Conservation (phyloP, 306 rosid species). For the Geum urbanum region DNA sequence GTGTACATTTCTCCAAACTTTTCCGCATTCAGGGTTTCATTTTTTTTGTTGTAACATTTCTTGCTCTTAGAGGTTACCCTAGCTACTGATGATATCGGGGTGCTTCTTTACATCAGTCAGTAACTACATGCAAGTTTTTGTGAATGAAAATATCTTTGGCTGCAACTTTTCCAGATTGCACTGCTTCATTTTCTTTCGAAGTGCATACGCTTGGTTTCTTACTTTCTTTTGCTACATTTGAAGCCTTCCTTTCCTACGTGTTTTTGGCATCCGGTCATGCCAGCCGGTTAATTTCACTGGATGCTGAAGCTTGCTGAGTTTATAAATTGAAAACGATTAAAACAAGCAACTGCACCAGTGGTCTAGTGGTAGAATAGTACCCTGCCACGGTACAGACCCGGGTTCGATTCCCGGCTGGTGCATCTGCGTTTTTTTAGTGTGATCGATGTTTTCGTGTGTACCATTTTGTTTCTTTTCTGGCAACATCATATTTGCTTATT, state of each 20-base stretch:
- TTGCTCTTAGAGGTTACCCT: constrained; percentile 7
- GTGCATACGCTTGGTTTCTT: not conserved
- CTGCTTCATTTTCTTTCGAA: not conserved
- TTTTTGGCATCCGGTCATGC: no score
- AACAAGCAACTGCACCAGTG: constrained; percentile 47
- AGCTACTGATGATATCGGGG: not conserved
- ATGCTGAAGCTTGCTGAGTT: no score
- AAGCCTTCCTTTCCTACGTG: not conserved
- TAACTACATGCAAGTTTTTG: constrained; percentile 7
- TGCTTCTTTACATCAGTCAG: not conserved
- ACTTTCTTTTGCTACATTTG: not conserved
- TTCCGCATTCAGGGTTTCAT: not conserved
- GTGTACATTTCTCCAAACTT: constrained; percentile 16
- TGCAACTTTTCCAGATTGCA: not conserved
- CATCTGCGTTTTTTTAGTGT: not conserved
- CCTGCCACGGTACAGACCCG: constrained; percentile 52
- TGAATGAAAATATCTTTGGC: constrained; percentile 8
- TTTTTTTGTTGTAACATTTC: constrained; percentile 1
- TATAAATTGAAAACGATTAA: no score
- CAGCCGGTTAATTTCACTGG: no score
- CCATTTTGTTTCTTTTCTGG: no score
- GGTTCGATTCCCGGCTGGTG: constrained; percentile 92
- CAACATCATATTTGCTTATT: no score
- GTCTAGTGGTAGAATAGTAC: constrained; percentile 90
- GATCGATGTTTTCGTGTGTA: not conserved